Percentiles rank a stretch among this genome's conserved stretches.
Conservation (phyloP, 2,329 filamentous ascomycete genomes). For the Fusarium sp. region DNA sequence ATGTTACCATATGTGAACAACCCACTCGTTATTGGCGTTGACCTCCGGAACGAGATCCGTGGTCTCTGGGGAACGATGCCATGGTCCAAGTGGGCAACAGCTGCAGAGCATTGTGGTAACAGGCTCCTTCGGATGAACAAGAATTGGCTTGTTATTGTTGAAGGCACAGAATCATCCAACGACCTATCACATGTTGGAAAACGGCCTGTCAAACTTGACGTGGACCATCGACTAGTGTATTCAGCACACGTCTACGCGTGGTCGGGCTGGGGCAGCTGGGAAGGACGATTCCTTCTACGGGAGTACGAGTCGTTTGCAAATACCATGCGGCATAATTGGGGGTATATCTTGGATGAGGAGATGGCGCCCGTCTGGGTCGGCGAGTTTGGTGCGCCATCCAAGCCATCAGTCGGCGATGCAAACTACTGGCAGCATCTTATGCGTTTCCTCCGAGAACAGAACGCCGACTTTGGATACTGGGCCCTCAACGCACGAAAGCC, state of each 20-base stretch:
- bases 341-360: conserved; percentile 64
- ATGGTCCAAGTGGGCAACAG: conserved; percentile 72
- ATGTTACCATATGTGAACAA: conserved; percentile 71
- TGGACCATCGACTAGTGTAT: conserved; percentile 70
- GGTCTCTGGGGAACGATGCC: conserved; percentile 77
- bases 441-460: conserved; percentile 66
- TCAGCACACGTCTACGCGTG: conserved; percentile 76
- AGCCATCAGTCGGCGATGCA: conserved; percentile 65
- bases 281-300: conserved; percentile 70
- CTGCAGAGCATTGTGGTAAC: conserved; percentile 73
- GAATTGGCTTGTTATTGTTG: conserved; percentile 76
- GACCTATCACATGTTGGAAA: conserved; percentile 67
- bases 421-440: conserved; percentile 76
- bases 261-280: conserved; percentile 75
- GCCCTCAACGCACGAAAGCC: conserved; percentile 76
- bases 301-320: conserved; percentile 71
- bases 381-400: conserved; percentile 70
- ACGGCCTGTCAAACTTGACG: conserved; percentile 68
- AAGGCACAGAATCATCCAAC: conserved; percentile 75
- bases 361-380: conserved; percentile 74
- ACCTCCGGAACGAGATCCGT: conserved; percentile 76
- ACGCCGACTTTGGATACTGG: conserved; percentile 78
- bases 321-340: conserved; percentile 75
- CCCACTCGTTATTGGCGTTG: conserved; percentile 72
- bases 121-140: conserved; percentile 68